A percentile compares a stretch with the other conserved stretches of the same genome.
These are phyloP conservation scores for Torulaspora gathmanii DNA, from an alignment of 805 yeast species.

Conservation along the genomic window DNA sequence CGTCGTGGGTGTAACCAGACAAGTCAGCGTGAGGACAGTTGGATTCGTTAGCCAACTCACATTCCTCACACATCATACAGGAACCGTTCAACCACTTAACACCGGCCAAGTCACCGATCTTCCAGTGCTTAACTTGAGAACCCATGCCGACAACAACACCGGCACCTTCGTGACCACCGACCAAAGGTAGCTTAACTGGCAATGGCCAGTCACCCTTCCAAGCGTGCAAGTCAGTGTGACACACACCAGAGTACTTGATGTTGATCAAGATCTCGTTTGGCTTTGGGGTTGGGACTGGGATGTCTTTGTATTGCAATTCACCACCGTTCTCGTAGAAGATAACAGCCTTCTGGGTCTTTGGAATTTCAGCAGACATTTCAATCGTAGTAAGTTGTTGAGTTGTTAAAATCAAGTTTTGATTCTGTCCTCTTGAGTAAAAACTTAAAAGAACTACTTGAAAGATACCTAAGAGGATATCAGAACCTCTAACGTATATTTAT, in stretches of 20 bases:
- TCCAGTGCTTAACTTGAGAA: constrained; percentile 51
- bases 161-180: constrained; percentile 70
- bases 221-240: constrained; percentile 92
- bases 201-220: constrained; percentile 94
- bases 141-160: constrained; percentile 62
- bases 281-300: constrained; percentile 76
- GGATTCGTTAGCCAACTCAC: constrained; percentile 52
- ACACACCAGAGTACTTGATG: constrained; percentile 84
- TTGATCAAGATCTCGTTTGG: constrained; percentile 74
- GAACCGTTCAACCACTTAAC: constrained; percentile 65
- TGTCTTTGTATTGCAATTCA: constrained; percentile 59
- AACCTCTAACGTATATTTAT: neutral
- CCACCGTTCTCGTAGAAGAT: constrained; percentile 65
- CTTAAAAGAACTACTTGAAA: neutral
- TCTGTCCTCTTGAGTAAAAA: neutral
- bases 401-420: neutral
- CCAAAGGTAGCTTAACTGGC: constrained; percentile 53
- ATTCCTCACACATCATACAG: constrained; percentile 57
- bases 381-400: neutral
- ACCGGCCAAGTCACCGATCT: constrained; percentile 61
- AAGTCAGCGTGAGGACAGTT: constrained; percentile 66
- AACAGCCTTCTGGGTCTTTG: constrained; percentile 66
- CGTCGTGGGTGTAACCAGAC: constrained; percentile 86
- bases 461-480: constrained; percentile 1
- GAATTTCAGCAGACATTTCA: constrained; percentile 41